Evolutionary conservation across 345 rosid species (phyloP).

Genomic region (Lepidium aucheri): DNA sequence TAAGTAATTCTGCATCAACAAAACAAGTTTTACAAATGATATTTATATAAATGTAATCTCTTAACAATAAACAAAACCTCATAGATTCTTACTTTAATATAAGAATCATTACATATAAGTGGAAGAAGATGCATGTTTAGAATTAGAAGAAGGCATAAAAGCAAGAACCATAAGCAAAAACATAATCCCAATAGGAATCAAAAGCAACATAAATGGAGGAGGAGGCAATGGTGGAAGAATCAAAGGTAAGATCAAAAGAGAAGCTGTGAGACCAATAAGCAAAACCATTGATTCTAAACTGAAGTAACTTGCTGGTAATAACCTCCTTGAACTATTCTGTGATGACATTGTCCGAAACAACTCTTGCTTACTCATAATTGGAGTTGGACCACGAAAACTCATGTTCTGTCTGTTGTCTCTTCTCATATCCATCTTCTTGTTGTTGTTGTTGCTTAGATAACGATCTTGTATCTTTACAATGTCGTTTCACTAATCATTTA

Average conservation of each 20-base stretch:
- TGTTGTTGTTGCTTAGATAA: neutral
- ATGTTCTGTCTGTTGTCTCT: conserved; percentile 14
- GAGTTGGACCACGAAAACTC: conserved; percentile 9
- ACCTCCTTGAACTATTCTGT: conserved; percentile 29
- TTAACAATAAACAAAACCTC: conserved; percentile 7
- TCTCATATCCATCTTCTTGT: conserved; percentile 18
- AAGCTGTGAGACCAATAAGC: conserved; percentile 54
- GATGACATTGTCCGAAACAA: conserved; percentile 21
- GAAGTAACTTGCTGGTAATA: conserved; percentile 42
- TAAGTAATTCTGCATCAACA: neutral
- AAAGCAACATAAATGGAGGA: conserved; percentile 69
- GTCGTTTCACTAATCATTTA: conserved; percentile 17
- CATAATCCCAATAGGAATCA: conserved; percentile 66
- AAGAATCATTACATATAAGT: conserved; percentile 18
- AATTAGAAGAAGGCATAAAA: conserved; percentile 49
- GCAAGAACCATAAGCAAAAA: conserved; percentile 63
- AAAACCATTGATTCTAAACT: conserved; percentile 54
- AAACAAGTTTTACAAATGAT: conserved; percentile 8
- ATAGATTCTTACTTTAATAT: neutral
- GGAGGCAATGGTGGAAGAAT: conserved; percentile 82
- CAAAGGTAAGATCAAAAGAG: conserved; percentile 67
- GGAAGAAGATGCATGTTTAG: conserved; percentile 17
- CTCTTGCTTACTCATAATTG: conserved; percentile 22
- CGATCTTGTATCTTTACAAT: conserved; percentile 3
- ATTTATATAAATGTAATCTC: neutral